phyloP scores from a whole-genome alignment of 2,329 filamentous ascomycete genomes.

The Taxawa tesnikishii region DNA sequence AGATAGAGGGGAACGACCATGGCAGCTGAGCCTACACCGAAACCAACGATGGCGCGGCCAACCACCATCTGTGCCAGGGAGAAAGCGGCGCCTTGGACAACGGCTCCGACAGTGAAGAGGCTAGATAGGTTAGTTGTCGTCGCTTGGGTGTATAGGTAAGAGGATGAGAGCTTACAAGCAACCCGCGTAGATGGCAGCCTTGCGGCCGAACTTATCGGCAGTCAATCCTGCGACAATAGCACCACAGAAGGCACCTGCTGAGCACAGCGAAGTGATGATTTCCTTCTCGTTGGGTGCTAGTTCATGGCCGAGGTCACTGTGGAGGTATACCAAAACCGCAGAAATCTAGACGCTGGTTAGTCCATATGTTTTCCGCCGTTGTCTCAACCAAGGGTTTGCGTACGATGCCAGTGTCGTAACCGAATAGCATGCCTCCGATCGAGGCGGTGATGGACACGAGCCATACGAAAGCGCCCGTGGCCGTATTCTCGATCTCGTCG shows the following conservation, averaged over 20 bases:
- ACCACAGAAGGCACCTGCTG: slow-evolving; percentile 7
- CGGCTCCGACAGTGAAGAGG: slow-evolving; percentile 56
- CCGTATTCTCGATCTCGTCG: slow-evolving; percentile 12
- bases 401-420: slow-evolving; percentile 26
- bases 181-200: slow-evolving; percentile 50
- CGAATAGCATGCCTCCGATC: slow-evolving; percentile 13
- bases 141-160: too few species aligned
- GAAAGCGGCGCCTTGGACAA: slow-evolving; percentile 47
- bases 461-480: slow-evolving; percentile 12
- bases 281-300: slow-evolving; percentile 7
- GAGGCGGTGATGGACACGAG: slow-evolving; percentile 12
- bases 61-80: slow-evolving; percentile 51
- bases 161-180: too few species aligned
- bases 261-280: slow-evolving; percentile 7
- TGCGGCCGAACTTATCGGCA: slow-evolving; percentile 34
- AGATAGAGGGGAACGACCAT: slow-evolving; percentile 33
- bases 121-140: too few species aligned
- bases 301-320: slow-evolving; percentile 1
- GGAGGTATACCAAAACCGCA: slow-evolving; percentile 8
- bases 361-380: too few species aligned
- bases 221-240: slow-evolving; percentile 6
- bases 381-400: too few species aligned
- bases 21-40: slow-evolving; percentile 61
- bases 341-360: too few species aligned
- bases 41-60: slow-evolving; percentile 56